A percentile compares a stretch with the other conserved stretches of the same genome.
phyloP scores from a whole-genome alignment of 768 basidiomycete genomes.

The Pleurotus citrinopileatus region DNA sequence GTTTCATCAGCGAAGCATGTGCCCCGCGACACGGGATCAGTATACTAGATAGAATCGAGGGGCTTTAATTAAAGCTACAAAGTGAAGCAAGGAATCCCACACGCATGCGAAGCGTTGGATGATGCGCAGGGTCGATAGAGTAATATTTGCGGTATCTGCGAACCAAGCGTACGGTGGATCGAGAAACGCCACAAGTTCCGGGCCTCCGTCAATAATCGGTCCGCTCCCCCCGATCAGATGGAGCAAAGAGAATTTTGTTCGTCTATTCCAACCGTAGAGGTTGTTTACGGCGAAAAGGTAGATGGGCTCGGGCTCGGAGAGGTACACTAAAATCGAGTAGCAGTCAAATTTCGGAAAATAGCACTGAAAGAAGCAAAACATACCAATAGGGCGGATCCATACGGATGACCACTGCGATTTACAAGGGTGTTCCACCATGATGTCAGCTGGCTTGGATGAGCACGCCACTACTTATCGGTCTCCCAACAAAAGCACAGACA shows the following conservation, averaged over 20 bases:
- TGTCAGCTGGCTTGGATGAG: no score
- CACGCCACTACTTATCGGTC: no score
- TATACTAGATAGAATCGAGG: background rate
- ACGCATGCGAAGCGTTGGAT: background rate
- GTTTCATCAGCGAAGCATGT: background rate
- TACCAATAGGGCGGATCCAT: no score
- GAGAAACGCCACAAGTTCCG: constrained; percentile 8
- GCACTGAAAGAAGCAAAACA: no score
- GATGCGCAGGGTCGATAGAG: constrained; percentile 9
- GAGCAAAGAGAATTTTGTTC: no score
- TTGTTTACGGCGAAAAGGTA: background rate
- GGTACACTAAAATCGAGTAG: no score
- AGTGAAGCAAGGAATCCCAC: background rate
- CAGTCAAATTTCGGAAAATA: no score
- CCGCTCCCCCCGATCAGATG: background rate
- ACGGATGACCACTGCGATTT: no score
- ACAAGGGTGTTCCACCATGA: no score
- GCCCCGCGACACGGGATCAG: background rate
- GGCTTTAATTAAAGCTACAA: background rate
- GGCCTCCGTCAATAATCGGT: constrained; percentile 1
- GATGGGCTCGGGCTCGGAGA: background rate
- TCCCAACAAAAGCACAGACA: no score
- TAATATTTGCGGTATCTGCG: constrained; percentile 8
- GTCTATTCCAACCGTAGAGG: background rate
- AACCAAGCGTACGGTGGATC: background rate